Evolutionary conservation across 768 basidiomycete genomes (phyloP).

Genomic region (Megacollybia marginata): DNA sequence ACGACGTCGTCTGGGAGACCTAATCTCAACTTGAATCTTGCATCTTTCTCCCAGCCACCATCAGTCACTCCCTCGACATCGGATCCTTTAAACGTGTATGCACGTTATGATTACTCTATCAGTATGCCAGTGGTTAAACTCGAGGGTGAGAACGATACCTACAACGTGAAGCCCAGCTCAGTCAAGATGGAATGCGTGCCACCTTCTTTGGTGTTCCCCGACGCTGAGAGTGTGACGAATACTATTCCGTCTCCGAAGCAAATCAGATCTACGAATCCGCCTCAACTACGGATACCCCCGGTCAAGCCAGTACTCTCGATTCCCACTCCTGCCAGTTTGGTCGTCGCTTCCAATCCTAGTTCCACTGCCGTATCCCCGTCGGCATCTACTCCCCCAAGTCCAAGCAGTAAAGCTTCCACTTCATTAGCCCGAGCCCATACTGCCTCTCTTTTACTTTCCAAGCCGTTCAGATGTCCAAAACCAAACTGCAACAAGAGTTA

Average conservation of each 20-base stretch:
- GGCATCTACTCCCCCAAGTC: slow-evolving; percentile 13
- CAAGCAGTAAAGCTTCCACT: slow-evolving; percentile 4
- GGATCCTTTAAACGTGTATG: slow-evolving; percentile 64
- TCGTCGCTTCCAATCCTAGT: background rate
- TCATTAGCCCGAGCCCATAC: slow-evolving; percentile 10
- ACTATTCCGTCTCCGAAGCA: too few relatives aligned
- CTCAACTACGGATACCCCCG: background rate
- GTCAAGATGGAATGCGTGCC: slow-evolving; percentile 42
- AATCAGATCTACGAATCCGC: too few relatives aligned
- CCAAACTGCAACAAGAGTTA: slow-evolving; percentile 94
- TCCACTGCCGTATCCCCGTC: slow-evolving; percentile 3
- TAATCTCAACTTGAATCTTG: slow-evolving; percentile 16
- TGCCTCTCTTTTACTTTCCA: slow-evolving; percentile 22
- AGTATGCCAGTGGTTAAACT: slow-evolving; percentile 54
- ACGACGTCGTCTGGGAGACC: slow-evolving; percentile 1
- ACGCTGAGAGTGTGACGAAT: slow-evolving; percentile 18
- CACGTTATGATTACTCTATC: slow-evolving; percentile 62
- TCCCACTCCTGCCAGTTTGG: background rate
- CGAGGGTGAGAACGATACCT: slow-evolving; percentile 21
- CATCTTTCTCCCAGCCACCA: slow-evolving; percentile 22
- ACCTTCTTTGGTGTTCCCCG: slow-evolving; percentile 57
- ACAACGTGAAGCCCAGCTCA: slow-evolving; percentile 18
- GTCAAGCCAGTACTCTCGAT: background rate
- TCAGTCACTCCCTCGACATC: slow-evolving; percentile 15
- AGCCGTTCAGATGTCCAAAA: slow-evolving; percentile 91